Evolutionary conservation across 352 stramenopile species (phyloP).

Genomic region (Globisporangium spinosum): DNA sequence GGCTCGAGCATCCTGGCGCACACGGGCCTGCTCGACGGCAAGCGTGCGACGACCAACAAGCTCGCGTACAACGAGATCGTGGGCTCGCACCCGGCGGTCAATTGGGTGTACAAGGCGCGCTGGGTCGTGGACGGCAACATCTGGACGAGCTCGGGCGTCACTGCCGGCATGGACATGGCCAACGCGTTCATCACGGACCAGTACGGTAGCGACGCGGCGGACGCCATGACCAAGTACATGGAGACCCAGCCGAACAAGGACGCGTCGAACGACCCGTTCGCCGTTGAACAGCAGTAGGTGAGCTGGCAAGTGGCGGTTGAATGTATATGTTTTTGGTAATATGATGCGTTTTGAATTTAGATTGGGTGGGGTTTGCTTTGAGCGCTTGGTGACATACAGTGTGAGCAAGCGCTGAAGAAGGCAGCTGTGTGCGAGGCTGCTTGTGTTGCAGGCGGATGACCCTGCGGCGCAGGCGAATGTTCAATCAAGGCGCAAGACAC

Average conservation of each 20-base stretch:
- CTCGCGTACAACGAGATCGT: conserved; percentile 21
- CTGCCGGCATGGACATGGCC: conserved; percentile 38
- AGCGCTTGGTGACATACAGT: background rate
- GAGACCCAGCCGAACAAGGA: conserved; percentile 25
- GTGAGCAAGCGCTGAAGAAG: background rate
- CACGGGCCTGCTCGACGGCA: conserved; percentile 27
- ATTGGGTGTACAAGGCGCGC: conserved; percentile 28
- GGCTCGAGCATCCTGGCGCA: conserved; percentile 24
- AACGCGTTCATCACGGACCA: conserved; percentile 20
- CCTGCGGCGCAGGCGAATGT: no score
- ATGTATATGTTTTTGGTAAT: background rate
- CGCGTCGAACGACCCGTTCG: conserved; percentile 23
- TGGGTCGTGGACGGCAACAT: conserved; percentile 40
- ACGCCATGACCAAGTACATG: conserved; percentile 18
- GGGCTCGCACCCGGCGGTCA: conserved; percentile 12
- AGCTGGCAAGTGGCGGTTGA: background rate
- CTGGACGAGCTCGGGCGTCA: conserved; percentile 33
- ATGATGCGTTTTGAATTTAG: background rate
- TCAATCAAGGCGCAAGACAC: no score
- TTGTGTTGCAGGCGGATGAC: no score
- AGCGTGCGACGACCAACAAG: conserved; percentile 32
- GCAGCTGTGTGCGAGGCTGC: no score
- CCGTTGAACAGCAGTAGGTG: background rate
- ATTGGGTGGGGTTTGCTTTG: background rate
- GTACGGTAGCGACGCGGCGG: conserved; percentile 16